Conservation (phyloP, 2,329 filamentous ascomycete genomes). For the Akanthomyces uredinophilus region DNA sequence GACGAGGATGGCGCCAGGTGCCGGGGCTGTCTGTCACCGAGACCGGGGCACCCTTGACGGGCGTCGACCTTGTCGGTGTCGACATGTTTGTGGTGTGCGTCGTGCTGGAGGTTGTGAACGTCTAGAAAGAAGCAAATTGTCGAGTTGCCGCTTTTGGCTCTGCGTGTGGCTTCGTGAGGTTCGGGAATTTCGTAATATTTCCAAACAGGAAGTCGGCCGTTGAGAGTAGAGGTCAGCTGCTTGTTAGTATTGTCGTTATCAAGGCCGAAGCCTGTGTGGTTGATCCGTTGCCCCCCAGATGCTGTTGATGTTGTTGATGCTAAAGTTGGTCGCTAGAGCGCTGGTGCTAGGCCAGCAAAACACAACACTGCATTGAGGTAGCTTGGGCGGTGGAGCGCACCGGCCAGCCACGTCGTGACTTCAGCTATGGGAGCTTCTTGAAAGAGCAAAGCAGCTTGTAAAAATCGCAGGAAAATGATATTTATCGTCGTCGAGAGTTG, state of each 20-base stretch:
- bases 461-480: too few species aligned
- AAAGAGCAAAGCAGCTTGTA: not conserved
- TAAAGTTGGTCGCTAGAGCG: not conserved
- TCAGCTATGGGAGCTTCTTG: not conserved
- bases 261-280: slow-evolving; percentile 12
- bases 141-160: not conserved
- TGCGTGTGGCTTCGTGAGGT: not conserved
- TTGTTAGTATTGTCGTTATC: slow-evolving; percentile 13
- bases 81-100: slow-evolving; percentile 23
- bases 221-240: not conserved
- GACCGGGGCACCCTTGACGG: slow-evolving; percentile 37
- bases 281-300: slow-evolving; percentile 1
- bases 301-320: slow-evolving; percentile 11
- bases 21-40: slow-evolving; percentile 56
- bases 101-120: slow-evolving; percentile 17
- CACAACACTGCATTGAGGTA: not conserved
- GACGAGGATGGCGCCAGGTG: slow-evolving; percentile 84
- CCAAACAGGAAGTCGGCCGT: not conserved
- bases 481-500: too few species aligned
- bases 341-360: slow-evolving; percentile 4
- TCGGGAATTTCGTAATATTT: not conserved
- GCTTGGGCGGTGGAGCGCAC: slow-evolving; percentile 4
- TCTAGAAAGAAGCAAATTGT: not conserved
- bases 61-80: slow-evolving; percentile 29
- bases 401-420: not conserved